Percentiles rank a stretch among this genome's conserved stretches.
Conservation (phyloP, 768 basidiomycete species). For the Mycena maculata region DNA sequence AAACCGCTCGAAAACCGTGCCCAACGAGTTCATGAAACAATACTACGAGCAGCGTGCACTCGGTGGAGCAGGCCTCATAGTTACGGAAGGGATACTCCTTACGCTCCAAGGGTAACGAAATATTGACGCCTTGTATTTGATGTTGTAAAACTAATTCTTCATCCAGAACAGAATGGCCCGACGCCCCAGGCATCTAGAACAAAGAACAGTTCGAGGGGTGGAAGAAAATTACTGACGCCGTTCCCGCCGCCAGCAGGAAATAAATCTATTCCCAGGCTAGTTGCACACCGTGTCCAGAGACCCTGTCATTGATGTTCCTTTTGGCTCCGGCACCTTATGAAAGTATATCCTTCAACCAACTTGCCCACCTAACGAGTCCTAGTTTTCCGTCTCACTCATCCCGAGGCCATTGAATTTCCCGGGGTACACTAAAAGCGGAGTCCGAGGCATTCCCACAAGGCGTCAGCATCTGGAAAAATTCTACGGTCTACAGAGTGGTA, state of each 20-base stretch:
- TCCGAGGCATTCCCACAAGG: too few species aligned
- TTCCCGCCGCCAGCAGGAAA: slow-evolving; percentile 40
- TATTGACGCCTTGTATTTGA: too few species aligned
- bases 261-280: too few species aligned
- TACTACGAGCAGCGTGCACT: slow-evolving; percentile 53
- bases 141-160: background rate
- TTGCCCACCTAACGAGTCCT: background rate
- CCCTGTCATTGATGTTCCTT: too few species aligned
- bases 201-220: slow-evolving; percentile 40
- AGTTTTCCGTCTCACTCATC: slow-evolving; percentile 21
- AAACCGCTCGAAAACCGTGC: slow-evolving; percentile 47
- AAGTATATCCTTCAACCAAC: background rate
- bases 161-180: slow-evolving; percentile 38
- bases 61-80: slow-evolving; percentile 50
- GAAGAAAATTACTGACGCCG: slow-evolving; percentile 47
- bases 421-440: too few species aligned
- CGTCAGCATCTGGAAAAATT: too few species aligned
- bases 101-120: slow-evolving; percentile 43
- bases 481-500: too few species aligned
- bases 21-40: slow-evolving; percentile 50
- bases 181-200: slow-evolving; percentile 38
- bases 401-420: too few species aligned
- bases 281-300: too few species aligned
- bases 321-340: background rate
- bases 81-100: slow-evolving; percentile 46